These are phyloP conservation scores for Astrocystis sublimbata DNA, from an alignment of 495 filamentous ascomycete species.

Conservation along the genomic window DNA sequence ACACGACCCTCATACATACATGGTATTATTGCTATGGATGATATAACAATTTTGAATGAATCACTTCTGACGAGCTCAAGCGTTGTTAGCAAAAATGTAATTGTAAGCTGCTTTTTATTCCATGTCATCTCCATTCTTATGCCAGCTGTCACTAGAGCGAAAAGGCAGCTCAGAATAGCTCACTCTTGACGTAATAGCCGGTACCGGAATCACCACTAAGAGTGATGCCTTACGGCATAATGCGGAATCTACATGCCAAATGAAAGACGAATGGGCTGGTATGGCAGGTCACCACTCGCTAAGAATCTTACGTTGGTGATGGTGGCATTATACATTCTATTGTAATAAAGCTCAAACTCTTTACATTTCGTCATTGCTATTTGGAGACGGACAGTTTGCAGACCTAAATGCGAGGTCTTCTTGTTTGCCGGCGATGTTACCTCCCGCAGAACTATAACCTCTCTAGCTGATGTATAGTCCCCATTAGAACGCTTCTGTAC, in stretches of 20 bases:
- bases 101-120: too few species aligned
- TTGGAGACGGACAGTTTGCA: too few species aligned
- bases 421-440: not conserved
- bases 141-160: not conserved
- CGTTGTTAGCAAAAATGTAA: too few species aligned
- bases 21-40: too few species aligned
- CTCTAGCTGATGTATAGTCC: not conserved
- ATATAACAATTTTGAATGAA: too few species aligned
- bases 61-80: too few species aligned
- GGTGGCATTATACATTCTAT: not conserved
- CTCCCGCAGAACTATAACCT: not conserved
- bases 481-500: not conserved
- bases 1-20: not conserved
- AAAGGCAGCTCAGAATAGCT: not conserved
- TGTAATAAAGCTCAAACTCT: too few species aligned
- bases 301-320: not conserved
- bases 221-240: conserved; percentile 9
- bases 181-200: not conserved
- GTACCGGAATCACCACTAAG: not conserved
- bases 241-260: not conserved
- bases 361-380: too few species aligned
- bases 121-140: not conserved
- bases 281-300: not conserved
- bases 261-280: not conserved
- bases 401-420: not conserved